Conservation (phyloP, 768 basidiomycete genomes). For the Rhizopogon sp. region DNA sequence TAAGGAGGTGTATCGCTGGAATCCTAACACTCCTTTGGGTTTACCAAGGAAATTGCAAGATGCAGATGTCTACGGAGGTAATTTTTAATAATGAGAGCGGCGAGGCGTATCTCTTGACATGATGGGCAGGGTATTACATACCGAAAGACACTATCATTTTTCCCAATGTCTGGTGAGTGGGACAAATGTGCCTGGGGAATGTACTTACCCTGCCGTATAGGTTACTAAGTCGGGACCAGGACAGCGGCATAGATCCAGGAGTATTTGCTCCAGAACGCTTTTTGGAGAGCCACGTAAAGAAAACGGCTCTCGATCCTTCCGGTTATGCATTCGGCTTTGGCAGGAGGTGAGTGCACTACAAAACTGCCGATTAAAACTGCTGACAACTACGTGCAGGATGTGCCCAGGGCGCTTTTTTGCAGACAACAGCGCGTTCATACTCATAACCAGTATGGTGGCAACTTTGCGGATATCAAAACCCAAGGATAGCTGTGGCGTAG, state of each 20-base stretch:
- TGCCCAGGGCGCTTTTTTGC: constrained; percentile 2
- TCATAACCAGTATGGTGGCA: neutral
- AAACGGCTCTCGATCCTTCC: constrained; percentile 1
- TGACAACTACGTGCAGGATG: neutral
- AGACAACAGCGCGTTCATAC: constrained; percentile 1
- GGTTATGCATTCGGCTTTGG: constrained; percentile 6
- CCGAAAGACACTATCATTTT: constrained; percentile 1
- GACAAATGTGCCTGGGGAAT: neutral
- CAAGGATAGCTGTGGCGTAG: neutral
- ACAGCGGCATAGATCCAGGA: constrained; percentile 1
- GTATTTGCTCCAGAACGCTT: constrained; percentile 3
- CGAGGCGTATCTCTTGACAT: neutral
- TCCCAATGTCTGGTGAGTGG: neutral
- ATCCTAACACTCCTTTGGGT: constrained; percentile 7
- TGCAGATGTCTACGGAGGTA: constrained; percentile 6
- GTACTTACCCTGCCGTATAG: neutral
- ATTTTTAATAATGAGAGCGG: neutral
- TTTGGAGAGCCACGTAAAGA: neutral
- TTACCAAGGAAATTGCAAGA: constrained; percentile 8
- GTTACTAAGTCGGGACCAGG: constrained; percentile 1
- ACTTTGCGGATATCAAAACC: neutral
- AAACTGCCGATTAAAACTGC: neutral
- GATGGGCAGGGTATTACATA: constrained; percentile 1
- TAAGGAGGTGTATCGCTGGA: constrained; percentile 19
- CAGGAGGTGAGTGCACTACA: neutral